Conservation (phyloP, 2,329 filamentous ascomycete genomes). For the Pleoardoris graminearum region DNA sequence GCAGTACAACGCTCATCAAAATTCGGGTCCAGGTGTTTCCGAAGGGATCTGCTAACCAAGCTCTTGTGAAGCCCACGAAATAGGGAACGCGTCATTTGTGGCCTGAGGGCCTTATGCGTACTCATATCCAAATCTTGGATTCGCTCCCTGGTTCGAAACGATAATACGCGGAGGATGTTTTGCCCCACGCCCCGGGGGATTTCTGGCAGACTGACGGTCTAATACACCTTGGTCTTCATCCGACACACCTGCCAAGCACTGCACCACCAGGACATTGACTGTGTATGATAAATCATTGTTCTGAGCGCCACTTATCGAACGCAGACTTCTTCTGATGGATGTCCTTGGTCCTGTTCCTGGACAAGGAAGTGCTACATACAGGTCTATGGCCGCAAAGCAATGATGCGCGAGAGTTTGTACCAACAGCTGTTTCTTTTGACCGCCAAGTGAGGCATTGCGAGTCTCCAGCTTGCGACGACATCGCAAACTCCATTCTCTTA, state of each 20-base stretch:
- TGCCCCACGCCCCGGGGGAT: conserved; percentile 11
- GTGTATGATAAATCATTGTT: conserved; percentile 4
- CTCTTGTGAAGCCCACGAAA: neutral
- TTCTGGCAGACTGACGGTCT: conserved; percentile 18
- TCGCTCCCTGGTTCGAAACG: conserved; percentile 5
- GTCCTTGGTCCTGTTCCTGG: neutral
- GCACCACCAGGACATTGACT: neutral
- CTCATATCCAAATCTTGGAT: neutral
- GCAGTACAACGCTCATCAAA: neutral
- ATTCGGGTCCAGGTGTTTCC: conserved; percentile 9
- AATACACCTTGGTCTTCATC: conserved; percentile 12
- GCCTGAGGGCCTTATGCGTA: conserved; percentile 14
- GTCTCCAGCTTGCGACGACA: too few species aligned
- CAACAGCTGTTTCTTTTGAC: neutral
- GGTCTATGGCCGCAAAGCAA: neutral
- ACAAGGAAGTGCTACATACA: neutral
- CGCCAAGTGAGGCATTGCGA: too few species aligned
- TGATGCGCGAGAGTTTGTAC: neutral
- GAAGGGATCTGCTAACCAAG: conserved; percentile 12
- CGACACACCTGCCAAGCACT: conserved; percentile 11
- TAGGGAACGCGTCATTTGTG: conserved; percentile 10
- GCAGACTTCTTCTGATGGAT: neutral
- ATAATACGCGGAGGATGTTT: conserved; percentile 12
- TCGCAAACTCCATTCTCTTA: too few species aligned
- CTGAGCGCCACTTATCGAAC: neutral